Percentiles rank a stretch among this genome's conserved stretches.
phyloP scores from a whole-genome alignment of 75 land plant species.

The Chamaecyparis obtusa region DNA sequence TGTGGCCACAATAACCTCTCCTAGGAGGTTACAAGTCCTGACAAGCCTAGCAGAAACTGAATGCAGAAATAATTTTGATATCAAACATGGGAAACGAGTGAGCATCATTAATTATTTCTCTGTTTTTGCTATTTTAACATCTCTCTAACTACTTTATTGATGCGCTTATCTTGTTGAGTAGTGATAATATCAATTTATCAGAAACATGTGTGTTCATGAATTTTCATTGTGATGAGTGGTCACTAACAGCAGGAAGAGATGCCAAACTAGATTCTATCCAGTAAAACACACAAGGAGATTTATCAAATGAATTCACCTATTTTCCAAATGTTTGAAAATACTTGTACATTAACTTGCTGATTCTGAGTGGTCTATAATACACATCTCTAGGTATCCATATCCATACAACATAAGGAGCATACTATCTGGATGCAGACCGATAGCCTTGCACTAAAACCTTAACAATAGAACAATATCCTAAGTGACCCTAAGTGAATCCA shows the following conservation, averaged over 20 bases:
- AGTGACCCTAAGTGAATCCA: too few species aligned
- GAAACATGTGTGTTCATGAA: background rate
- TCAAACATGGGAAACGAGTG: background rate
- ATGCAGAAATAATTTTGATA: background rate
- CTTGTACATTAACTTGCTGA: too few species aligned
- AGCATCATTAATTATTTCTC: background rate
- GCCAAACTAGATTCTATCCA: background rate
- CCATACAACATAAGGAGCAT: too few species aligned
- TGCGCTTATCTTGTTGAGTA: background rate
- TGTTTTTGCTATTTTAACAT: background rate
- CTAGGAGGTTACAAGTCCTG: background rate
- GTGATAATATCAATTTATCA: background rate
- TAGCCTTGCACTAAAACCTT: too few species aligned
- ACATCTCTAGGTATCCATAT: too few species aligned
- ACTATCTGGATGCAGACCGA: too few species aligned
- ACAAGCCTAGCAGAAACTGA: background rate
- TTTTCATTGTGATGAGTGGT: background rate
- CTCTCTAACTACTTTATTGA: background rate
- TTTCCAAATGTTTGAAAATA: background rate
- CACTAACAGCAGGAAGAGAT: background rate
- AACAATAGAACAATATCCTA: too few species aligned
- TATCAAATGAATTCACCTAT: background rate
- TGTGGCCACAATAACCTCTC: background rate
- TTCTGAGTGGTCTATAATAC: too few species aligned
- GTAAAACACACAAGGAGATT: background rate